Evolutionary conservation across 768 basidiomycete species (phyloP), one percentile per base, ranked within the genome.

Genomic region (Hygrocybe punicea): DNA sequence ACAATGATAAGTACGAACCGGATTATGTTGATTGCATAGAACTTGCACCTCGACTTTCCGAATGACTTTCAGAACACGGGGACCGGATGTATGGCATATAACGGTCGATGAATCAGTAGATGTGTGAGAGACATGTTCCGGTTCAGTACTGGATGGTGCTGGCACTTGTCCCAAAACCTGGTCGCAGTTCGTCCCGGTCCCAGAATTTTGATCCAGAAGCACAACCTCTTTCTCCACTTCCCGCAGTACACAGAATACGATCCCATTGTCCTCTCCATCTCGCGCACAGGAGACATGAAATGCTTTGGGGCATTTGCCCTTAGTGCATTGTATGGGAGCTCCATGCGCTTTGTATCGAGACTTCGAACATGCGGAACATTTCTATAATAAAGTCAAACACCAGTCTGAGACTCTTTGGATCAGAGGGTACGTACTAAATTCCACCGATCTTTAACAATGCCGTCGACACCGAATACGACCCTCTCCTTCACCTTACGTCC

Each of bases 281-380:
- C 79, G 75, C 0, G 97, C 96, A 69, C 97, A 99, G 3, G 86
- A 87, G 25, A 97, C 88, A 66, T 98, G 96, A 73, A 93, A 97
- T 0, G 95, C 91, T 67, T 89, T 91, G 10, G 90, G 80, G 64
- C 95, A 98, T 73, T 94, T 96, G 45, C 93, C 94, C 70, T 91
- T 92, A 14, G 91, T 91, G 68, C 95, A 98, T 67, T 98, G 95
- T 23, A 97, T 85, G 23, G 87, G 88, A 1, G 88, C 90, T 16
- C 88, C 91, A 59, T 91, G 91, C 0, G 73, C 76, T 64, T 86
- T 90, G 10, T 76, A 70, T 34, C 79, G 78, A 42, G 74, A 79
- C 69, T 86, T 91, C n/a, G 80, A 77, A 68, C 95, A 98, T 0
- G 85, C 82, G 6, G 85, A 81, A 69, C 96, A 99, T 88, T 96